Evolutionary conservation across 345 rosid genomes (phyloP).

Genomic region (Salix koriyanagi): DNA sequence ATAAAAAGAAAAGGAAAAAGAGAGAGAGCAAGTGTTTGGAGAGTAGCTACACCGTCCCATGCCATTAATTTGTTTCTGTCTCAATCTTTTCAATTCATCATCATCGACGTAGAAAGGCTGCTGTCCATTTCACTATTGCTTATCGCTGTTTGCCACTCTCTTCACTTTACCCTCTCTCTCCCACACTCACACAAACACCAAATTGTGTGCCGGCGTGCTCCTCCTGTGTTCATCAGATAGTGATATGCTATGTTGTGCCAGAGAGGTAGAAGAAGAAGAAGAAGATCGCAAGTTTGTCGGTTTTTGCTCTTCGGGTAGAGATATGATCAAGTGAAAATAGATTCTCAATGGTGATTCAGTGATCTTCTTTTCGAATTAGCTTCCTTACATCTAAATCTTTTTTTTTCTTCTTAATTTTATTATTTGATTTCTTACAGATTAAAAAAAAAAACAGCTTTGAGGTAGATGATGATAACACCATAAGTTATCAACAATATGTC

Average conservation of each 20-base stretch:
- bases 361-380: too few relatives aligned
- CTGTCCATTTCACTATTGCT: not conserved
- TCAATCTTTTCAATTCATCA: not conserved
- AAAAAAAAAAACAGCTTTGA: not conserved
- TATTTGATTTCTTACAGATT: not conserved
- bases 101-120: too few relatives aligned
- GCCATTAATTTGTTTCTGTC: not conserved
- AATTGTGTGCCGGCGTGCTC: not conserved
- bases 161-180: not conserved
- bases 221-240: not conserved
- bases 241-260: not conserved
- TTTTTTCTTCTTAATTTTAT: too few relatives aligned
- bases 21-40: too few relatives aligned
- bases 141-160: not conserved
- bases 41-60: too few relatives aligned
- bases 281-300: not conserved
- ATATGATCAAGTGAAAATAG: too few relatives aligned
- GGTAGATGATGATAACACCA: not conserved
- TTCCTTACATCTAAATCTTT: too few relatives aligned
- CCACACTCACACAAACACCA: not conserved
- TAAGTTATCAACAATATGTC: not conserved
- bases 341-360: too few relatives aligned
- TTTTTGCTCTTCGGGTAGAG: too few relatives aligned
- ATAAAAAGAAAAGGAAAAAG: too few relatives aligned
- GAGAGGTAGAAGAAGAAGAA: not conserved